phyloP scores from a whole-genome alignment of 2,329 filamentous ascomycete species.

The Torrubiellomyces zombiae region DNA sequence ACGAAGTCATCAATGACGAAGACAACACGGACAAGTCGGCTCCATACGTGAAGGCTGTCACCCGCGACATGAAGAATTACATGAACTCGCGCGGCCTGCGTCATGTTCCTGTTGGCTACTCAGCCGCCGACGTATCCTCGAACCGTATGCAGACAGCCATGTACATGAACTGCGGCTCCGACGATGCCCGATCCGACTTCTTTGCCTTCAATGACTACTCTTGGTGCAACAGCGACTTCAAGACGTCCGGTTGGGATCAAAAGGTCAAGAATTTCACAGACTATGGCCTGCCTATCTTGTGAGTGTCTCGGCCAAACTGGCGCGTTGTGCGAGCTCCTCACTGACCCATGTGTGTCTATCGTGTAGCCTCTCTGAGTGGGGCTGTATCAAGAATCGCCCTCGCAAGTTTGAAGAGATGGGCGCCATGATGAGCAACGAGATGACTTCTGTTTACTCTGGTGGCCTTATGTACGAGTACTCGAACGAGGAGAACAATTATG shows the following conservation, averaged over 20 bases:
- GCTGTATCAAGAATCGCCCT: conserved; percentile 60
- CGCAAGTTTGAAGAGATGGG: conserved; percentile 68
- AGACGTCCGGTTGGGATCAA: conserved; percentile 60
- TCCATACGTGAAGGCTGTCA: conserved; percentile 63
- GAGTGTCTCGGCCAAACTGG: too few species aligned
- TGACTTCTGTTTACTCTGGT: conserved; percentile 85
- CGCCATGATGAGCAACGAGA: conserved; percentile 64
- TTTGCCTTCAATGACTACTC: conserved; percentile 86
- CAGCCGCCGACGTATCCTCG: conserved; percentile 61
- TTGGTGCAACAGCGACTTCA: conserved; percentile 61
- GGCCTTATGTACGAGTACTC: conserved; percentile 95
- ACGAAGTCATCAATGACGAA: conserved; percentile 60
- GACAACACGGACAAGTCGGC: conserved; percentile 46
- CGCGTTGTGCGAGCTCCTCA: too few species aligned
- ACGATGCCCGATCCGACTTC: conserved; percentile 74
- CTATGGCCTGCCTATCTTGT: conserved; percentile 78
- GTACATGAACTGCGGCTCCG: conserved; percentile 87
- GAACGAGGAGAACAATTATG: conserved; percentile 61
- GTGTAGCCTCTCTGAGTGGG: conserved; percentile 68
- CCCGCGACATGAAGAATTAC: conserved; percentile 60
- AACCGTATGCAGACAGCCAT: conserved; percentile 76
- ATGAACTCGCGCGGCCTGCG: conserved; percentile 45
- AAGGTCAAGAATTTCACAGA: conserved; percentile 79
- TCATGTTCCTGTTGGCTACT: conserved; percentile 58
- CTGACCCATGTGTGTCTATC: background rate